Percentiles rank a stretch among this genome's conserved stretches.
These are phyloP conservation scores for Aspergillus transmontanensis DNA, from an alignment of 2,329 filamentous ascomycete genomes.

Conservation along the genomic window DNA sequence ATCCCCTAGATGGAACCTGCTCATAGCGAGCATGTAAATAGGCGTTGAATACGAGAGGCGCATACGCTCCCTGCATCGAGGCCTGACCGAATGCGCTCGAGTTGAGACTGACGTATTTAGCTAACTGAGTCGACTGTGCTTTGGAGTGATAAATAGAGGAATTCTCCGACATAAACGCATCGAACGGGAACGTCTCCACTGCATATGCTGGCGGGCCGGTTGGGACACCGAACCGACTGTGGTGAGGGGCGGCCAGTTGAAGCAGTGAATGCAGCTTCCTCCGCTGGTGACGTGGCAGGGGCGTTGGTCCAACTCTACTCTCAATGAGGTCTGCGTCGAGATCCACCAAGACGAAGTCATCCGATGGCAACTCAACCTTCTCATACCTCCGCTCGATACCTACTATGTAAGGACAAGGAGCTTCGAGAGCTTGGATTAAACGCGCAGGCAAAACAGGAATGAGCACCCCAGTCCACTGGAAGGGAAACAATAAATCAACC, in stretches of 20 bases:
- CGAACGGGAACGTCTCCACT: constrained; percentile 87
- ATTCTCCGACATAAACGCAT: constrained; percentile 87
- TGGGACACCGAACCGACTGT: constrained; percentile 80
- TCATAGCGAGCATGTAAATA: constrained; percentile 78
- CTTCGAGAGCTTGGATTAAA: constrained; percentile 86
- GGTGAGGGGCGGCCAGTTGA: constrained; percentile 87
- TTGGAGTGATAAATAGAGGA: constrained; percentile 74
- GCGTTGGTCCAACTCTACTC: constrained; percentile 74
- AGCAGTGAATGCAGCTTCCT: constrained; percentile 86
- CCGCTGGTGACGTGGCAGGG: constrained; percentile 83
- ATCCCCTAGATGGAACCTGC: constrained; percentile 48
- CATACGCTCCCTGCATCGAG: constrained; percentile 54
- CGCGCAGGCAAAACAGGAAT: constrained; percentile 89
- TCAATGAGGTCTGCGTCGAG: constrained; percentile 90
- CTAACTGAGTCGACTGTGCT: constrained; percentile 70
- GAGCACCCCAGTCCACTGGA: constrained; percentile 92
- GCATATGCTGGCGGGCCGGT: constrained; percentile 91
- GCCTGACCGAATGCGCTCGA: constrained; percentile 80
- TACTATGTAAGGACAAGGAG: constrained; percentile 95
- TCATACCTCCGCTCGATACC: constrained; percentile 88
- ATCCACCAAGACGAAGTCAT: constrained; percentile 94
- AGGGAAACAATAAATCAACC: constrained; percentile 79
- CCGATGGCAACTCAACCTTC: constrained; percentile 70
- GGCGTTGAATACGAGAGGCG: constrained; percentile 82
- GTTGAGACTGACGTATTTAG: constrained; percentile 85